Conservation (phyloP, 441 rosid species). For the Corymbia citriodora region DNA sequence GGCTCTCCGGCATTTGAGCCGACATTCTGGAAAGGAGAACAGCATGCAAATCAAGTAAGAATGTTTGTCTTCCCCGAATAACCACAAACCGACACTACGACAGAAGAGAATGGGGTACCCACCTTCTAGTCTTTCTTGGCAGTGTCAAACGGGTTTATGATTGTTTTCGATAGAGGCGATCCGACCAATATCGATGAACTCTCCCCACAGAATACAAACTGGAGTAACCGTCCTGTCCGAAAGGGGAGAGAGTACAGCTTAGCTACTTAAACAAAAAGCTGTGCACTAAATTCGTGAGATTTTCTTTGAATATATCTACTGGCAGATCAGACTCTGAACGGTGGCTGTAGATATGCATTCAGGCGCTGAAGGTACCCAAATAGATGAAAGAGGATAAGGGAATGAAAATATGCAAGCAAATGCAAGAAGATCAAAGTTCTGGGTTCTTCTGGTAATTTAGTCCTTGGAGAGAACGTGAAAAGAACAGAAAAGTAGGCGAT, state of each 20-base stretch:
- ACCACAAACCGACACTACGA: not conserved
- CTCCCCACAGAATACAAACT: conserved; percentile 67
- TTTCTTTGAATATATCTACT: not conserved
- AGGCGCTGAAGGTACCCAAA: not conserved
- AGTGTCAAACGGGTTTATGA: conserved; percentile 55
- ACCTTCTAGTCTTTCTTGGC: conserved; percentile 78
- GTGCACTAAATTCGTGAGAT: not conserved
- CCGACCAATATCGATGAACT: conserved; percentile 70
- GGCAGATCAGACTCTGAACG: not conserved
- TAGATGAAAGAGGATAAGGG: not conserved
- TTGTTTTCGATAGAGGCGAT: conserved; percentile 73
- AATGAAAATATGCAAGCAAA: not conserved
- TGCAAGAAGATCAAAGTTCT: not conserved
- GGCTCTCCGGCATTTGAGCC: conserved; percentile 70
- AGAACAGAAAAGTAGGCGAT: not conserved
- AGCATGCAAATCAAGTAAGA: not conserved
- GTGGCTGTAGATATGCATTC: not conserved
- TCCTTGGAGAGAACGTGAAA: not conserved
- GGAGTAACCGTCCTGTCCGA: conserved; percentile 74
- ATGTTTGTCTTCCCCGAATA: not conserved
- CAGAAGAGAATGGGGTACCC: not conserved
- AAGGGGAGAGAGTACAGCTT: not conserved
- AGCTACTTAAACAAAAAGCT: not conserved
- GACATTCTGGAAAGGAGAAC: conserved; percentile 36
- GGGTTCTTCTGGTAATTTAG: not conserved